Evolutionary conservation across 352 stramenopile genomes (phyloP).

Genomic region (Phytophthora ramorum): DNA sequence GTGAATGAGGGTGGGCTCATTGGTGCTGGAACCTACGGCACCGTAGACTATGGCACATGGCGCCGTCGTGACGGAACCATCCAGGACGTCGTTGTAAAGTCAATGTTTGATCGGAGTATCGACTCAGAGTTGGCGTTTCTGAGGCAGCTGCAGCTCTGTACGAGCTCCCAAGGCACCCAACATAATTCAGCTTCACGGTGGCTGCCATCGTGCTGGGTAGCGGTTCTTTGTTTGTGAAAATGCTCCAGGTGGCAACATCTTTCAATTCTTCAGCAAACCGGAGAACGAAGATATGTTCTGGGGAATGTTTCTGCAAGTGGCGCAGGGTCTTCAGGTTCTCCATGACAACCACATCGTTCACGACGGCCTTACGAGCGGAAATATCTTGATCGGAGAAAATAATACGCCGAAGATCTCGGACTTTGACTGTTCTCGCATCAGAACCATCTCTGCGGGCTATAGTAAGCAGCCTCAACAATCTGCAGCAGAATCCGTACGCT

Average conservation of each 20-base stretch:
- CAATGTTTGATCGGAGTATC: not conserved
- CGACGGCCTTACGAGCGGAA: conserved; percentile 78
- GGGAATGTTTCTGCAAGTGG: conserved; percentile 31
- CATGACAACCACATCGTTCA: conserved; percentile 63
- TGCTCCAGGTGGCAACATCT: too few relatives aligned
- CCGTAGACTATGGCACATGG: too few relatives aligned
- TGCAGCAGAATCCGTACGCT: conserved; percentile 7
- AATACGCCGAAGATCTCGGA: conserved; percentile 26
- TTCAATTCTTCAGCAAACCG: conserved; percentile 14
- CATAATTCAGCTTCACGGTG: conserved; percentile 37
- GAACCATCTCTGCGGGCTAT: too few relatives aligned
- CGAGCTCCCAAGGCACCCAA: conserved; percentile 29
- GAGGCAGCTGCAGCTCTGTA: conserved; percentile 37
- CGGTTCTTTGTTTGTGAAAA: conserved; percentile 37
- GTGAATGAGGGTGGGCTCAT: too few relatives aligned
- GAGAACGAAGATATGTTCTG: conserved; percentile 10
- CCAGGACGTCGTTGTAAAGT: conserved; percentile 7
- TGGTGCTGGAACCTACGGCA: too few relatives aligned
- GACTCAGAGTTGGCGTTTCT: conserved; percentile 8
- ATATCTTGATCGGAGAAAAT: conserved; percentile 68
- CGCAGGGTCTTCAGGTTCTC: conserved; percentile 56
- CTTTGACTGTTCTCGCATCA: too few relatives aligned
- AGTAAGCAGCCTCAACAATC: not conserved
- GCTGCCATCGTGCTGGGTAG: conserved; percentile 27
- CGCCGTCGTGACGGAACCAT: too few relatives aligned